Percentiles rank a stretch among this genome's conserved stretches.
Conservation (phyloP, 257 asterid species). For the Cruciata laevipes region DNA sequence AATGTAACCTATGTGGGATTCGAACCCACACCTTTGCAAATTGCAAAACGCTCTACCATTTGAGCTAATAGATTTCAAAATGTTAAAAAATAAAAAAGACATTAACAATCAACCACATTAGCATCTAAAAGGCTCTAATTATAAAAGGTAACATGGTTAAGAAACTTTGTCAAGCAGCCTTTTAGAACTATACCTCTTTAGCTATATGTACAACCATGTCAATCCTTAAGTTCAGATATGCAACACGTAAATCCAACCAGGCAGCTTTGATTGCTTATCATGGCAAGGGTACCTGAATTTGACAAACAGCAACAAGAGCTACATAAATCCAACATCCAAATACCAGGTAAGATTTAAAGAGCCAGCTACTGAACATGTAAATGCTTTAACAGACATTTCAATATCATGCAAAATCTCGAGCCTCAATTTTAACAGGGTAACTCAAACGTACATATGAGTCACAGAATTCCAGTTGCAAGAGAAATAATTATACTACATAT, state of each 20-base stretch:
- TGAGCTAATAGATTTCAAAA: too few species aligned
- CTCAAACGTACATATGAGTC: not conserved
- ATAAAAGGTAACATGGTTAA: not conserved
- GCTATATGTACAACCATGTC: constrained; percentile 99
- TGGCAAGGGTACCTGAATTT: constrained; percentile 79
- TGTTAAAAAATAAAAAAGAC: too few species aligned
- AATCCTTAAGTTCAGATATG: constrained; percentile 90
- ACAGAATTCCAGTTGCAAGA: not conserved
- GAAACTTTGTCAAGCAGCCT: not conserved
- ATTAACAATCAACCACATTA: too few species aligned
- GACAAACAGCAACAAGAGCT: constrained; percentile 9
- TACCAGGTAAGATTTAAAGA: not conserved
- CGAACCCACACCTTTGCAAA: too few species aligned
- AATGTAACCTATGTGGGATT: too few species aligned
- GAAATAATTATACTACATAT: not conserved
- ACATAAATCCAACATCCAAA: not conserved
- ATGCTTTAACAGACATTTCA: not conserved
- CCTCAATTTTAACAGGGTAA: too few species aligned
- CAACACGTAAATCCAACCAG: constrained; percentile 96
- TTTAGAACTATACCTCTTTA: constrained; percentile 53
- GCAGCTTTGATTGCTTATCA: constrained; percentile 91
- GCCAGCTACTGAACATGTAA: not conserved
- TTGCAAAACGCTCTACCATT: too few species aligned
- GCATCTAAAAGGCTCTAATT: constrained; percentile 16
- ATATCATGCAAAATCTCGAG: not conserved